A percentile compares a stretch with the other conserved stretches of the same genome.
These are phyloP conservation scores for Delonix regia DNA, from an alignment of 306 rosid genomes.

Conservation along the genomic window DNA sequence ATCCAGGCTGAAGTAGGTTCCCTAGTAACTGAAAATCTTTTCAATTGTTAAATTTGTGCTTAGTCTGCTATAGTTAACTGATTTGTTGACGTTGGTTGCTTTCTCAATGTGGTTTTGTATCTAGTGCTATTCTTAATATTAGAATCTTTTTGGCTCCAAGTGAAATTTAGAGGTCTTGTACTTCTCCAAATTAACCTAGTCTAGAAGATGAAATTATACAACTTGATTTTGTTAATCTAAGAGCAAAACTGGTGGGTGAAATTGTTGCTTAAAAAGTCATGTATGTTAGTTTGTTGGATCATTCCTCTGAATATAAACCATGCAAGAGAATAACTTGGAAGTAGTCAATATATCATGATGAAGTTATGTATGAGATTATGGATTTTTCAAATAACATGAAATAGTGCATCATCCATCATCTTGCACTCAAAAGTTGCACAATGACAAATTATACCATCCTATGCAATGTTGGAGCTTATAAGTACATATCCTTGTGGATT, in stretches of 20 bases:
- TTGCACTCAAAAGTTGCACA: background rate
- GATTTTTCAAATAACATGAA: background rate
- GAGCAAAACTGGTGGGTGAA: background rate
- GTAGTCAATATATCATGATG: background rate
- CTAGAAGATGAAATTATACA: background rate
- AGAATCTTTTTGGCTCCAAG: background rate
- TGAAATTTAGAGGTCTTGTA: slow-evolving; percentile 11
- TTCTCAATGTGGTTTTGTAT: background rate
- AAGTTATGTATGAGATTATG: background rate
- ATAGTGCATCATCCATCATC: background rate
- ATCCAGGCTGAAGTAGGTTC: slow-evolving; percentile 87
- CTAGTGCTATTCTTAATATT: background rate
- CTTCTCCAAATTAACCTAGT: slow-evolving; percentile 1
- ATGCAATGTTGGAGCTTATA: background rate
- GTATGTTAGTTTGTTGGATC: background rate
- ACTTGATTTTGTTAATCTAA: background rate
- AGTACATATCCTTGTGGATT: background rate
- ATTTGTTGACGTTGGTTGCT: background rate
- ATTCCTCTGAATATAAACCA: background rate
- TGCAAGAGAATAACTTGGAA: slow-evolving; percentile 15
- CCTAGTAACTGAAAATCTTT: slow-evolving; percentile 6
- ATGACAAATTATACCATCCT: background rate
- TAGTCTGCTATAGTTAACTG: background rate
- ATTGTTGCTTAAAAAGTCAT: background rate
- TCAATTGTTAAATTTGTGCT: background rate